These are phyloP conservation scores for Pleomassaria siparia DNA, from an alignment of 2,329 filamentous ascomycete species.

Conservation along the genomic window DNA sequence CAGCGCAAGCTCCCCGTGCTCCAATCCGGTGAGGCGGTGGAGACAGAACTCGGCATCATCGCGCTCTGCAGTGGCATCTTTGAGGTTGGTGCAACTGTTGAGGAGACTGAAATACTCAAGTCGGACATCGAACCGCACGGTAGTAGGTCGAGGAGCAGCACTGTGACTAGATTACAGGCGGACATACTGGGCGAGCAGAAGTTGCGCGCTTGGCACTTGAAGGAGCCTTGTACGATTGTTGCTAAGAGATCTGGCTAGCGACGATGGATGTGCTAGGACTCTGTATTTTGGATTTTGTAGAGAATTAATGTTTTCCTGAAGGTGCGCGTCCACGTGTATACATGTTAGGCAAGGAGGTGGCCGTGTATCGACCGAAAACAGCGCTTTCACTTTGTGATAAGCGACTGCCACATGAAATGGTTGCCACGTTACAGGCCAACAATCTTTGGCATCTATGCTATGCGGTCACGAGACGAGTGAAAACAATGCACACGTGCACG, in stretches of 20 bases:
- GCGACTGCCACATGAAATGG: too few relatives aligned
- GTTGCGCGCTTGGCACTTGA: constrained; percentile 48
- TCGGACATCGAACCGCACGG: constrained; percentile 17
- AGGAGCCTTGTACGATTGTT: constrained; percentile 49
- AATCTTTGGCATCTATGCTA: too few relatives aligned
- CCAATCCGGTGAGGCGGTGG: constrained; percentile 58
- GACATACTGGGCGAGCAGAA: constrained; percentile 38
- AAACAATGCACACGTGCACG: too few relatives aligned
- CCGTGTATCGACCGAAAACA: background rate
- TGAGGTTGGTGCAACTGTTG: constrained; percentile 76
- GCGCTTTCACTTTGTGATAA: background rate
- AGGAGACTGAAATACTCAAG: constrained; percentile 67
- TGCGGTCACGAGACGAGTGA: too few relatives aligned
- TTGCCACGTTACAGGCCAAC: too few relatives aligned
- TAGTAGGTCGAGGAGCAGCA: constrained; percentile 25
- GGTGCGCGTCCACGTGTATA: background rate
- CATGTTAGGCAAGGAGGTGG: background rate
- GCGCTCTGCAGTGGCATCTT: constrained; percentile 79
- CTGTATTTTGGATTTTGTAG: background rate
- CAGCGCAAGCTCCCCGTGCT: constrained; percentile 72
- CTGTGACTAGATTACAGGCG: constrained; percentile 27
- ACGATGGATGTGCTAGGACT: background rate
- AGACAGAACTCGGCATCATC: constrained; percentile 69
- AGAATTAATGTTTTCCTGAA: background rate
- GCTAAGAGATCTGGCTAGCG: constrained; percentile 29